A percentile compares a stretch with the other conserved stretches of the same genome.
Conservation (phyloP, 306 rosid genomes). For the Begonia fuchsioides region DNA sequence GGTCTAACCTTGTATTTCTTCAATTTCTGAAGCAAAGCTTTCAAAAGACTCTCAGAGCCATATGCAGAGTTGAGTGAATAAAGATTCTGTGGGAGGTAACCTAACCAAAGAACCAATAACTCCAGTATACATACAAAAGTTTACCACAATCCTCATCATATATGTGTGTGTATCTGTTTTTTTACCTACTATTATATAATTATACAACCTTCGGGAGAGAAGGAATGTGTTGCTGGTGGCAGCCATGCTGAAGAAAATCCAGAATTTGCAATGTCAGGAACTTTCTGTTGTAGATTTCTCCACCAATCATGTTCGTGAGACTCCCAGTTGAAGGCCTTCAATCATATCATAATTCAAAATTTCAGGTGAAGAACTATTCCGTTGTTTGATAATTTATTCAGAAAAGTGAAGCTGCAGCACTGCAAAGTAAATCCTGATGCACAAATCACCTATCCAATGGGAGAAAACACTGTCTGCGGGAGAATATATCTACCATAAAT, state of each 20-base stretch:
- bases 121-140: constrained; percentile 5
- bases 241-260: constrained; percentile 88
- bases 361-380: not conserved
- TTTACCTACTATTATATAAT: too few relatives aligned
- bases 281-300: constrained; percentile 52
- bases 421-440: not conserved
- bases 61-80: constrained; percentile 61
- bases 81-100: constrained; percentile 83
- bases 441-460: too few relatives aligned
- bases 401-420: constrained; percentile 1
- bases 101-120: constrained; percentile 16
- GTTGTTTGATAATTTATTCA: not conserved
- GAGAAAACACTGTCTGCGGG: too few relatives aligned
- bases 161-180: not conserved
- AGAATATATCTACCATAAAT: too few relatives aligned
- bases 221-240: constrained; percentile 81
- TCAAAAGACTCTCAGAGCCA: constrained; percentile 67
- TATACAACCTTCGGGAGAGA: constrained; percentile 56
- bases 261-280: constrained; percentile 55
- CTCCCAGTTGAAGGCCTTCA: constrained; percentile 91
- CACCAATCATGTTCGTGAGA: constrained; percentile 78
- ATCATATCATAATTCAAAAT: constrained; percentile 11
- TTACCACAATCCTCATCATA: not conserved
- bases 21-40: constrained; percentile 62
- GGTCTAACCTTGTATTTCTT: constrained; percentile 56